Conservation (phyloP, 768 basidiomycete species). For the Collybia nuda region DNA sequence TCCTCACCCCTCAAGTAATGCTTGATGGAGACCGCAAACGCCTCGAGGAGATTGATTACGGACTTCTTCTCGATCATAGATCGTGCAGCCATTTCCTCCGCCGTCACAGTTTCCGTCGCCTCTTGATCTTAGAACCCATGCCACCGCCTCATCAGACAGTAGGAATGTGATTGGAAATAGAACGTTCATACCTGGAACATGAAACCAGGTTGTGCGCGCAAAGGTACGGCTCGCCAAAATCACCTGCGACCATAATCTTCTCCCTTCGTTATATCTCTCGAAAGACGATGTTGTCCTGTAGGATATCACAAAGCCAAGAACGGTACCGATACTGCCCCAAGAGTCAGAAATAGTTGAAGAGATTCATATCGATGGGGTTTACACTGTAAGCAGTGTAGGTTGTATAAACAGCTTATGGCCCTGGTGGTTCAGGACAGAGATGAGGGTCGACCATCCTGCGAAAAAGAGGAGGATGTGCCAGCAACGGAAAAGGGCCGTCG, state of each 20-base stretch:
- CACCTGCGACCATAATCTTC: slow-evolving; percentile 70
- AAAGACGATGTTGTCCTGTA: slow-evolving; percentile 73
- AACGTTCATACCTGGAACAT: slow-evolving; percentile 49
- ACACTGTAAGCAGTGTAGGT: slow-evolving; percentile 70
- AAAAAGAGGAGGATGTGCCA: slow-evolving; percentile 72
- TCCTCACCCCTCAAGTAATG: slow-evolving; percentile 69
- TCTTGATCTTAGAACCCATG: slow-evolving; percentile 17
- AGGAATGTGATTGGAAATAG: neutral
- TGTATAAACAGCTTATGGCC: slow-evolving; percentile 42
- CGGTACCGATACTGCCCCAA: slow-evolving; percentile 51
- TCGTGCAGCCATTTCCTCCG: slow-evolving; percentile 38
- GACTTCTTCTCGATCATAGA: slow-evolving; percentile 68
- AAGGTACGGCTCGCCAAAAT: slow-evolving; percentile 55
- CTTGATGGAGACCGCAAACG: slow-evolving; percentile 64
- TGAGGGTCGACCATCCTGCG: slow-evolving; percentile 56
- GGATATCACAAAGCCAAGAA: slow-evolving; percentile 74
- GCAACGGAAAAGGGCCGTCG: slow-evolving; percentile 51
- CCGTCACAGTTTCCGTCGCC: slow-evolving; percentile 14
- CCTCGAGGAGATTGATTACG: slow-evolving; percentile 64
- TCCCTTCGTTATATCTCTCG: slow-evolving; percentile 76
- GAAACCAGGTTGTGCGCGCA: slow-evolving; percentile 67
- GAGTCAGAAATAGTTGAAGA: slow-evolving; percentile 21
- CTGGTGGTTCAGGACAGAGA: slow-evolving; percentile 51
- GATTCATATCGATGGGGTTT: slow-evolving; percentile 20
- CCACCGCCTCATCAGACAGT: neutral